Base-by-base conservation (phyloP, 495 filamentous ascomycete species). In the Bacidia rubella region DNA sequence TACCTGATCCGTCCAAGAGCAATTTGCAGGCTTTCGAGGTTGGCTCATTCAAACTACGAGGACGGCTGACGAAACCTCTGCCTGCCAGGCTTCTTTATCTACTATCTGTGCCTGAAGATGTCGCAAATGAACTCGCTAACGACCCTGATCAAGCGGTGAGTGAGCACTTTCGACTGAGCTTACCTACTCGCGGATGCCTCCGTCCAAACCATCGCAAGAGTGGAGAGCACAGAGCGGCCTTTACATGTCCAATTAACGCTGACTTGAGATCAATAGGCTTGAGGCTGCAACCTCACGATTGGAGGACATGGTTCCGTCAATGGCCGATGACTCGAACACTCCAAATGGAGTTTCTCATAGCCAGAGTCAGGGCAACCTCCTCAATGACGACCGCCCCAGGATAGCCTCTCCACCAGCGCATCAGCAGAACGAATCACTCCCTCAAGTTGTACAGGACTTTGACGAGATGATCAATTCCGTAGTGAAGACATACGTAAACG, bases 81-180 rank as follows among this genome's bases (percentile, higher is more conserved):
- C 29, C 29, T 35, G 7, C 29, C 15, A 45, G 42, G 21, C 42
- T 19, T 45, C 42, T 23, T 35, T 15, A 50, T 50, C 27, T 26
- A 50, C 9, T 50, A 20, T 29, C 1, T 17, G 47, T 32, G 25
- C 12, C 26, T 49, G n/a, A 69, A 58, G 58, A 80, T 78, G 74
- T 73, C 67, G 69, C 83, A 87, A 62, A 95, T 97, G 86, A 82
- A 97, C 74, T 96, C 96, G 65, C 70, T 98, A 54, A 92, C 87
- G 41, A 97, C 92, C 50, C 77, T 98, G 59, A 95, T 98, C 75
- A 98, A 98, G 78, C 80, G 92, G 92, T 97, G 77, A 60, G 78
- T 35, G 7, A 35, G 29, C 7, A 35, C 29, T 7, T 7, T 35
- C 15, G 29, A 15, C 7, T 35, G n/a, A n/a, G 29, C 29, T 35